Conservation (phyloP, 306 rosid genomes). For the Ziziphus jujuba region DNA sequence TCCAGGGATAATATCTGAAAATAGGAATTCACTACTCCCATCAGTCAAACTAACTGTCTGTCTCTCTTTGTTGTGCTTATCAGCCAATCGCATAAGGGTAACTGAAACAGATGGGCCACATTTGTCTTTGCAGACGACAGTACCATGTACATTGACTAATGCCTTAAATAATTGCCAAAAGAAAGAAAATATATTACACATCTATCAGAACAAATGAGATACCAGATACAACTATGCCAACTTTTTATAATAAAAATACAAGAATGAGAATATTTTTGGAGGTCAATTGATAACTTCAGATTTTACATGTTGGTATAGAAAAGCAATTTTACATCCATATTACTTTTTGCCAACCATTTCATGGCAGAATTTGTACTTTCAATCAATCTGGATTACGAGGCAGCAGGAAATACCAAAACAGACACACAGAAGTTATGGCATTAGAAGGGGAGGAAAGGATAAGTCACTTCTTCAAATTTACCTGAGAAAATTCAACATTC, state of each 20-base stretch:
- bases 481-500: slow-evolving; percentile 88
- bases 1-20: slow-evolving; percentile 81
- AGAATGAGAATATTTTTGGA: too few relatives aligned
- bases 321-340: too few relatives aligned
- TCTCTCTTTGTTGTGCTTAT: slow-evolving; percentile 54
- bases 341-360: neutral
- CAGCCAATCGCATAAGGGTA: slow-evolving; percentile 54
- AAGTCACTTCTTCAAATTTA: slow-evolving; percentile 23
- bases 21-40: slow-evolving; percentile 58
- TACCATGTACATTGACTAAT: slow-evolving; percentile 74
- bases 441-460: neutral
- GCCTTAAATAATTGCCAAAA: slow-evolving; percentile 52
- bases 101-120: slow-evolving; percentile 80
- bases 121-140: slow-evolving; percentile 79
- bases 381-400: neutral
- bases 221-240: neutral
- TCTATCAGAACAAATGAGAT: slow-evolving; percentile 6
- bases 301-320: too few relatives aligned
- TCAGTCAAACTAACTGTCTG: slow-evolving; percentile 57
- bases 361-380: neutral
- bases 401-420: neutral
- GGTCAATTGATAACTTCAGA: too few relatives aligned
- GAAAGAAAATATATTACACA: slow-evolving; percentile 15
- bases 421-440: neutral
- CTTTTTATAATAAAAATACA: slow-evolving; percentile 2